Percentiles rank a stretch among this genome's conserved stretches.
These are phyloP conservation scores for Dysphania ambrosioides DNA, from an alignment of 148 eudicot species.

Conservation along the genomic window DNA sequence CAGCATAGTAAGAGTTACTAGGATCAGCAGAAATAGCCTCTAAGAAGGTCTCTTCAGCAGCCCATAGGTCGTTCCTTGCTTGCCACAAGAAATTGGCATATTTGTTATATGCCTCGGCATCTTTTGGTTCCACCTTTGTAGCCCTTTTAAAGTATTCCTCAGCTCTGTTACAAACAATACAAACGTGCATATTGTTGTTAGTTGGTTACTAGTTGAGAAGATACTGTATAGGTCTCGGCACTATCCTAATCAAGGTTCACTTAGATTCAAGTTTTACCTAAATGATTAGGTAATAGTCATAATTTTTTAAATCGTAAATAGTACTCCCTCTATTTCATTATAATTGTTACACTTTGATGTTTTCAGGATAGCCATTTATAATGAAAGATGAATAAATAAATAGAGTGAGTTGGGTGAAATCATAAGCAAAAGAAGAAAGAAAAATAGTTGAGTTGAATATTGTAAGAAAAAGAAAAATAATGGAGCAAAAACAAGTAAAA, in stretches of 20 bases:
- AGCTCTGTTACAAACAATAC: constrained; percentile 50
- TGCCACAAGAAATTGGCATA: constrained; percentile 90
- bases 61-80: constrained; percentile 82
- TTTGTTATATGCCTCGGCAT: constrained; percentile 79
- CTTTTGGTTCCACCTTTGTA: constrained; percentile 62
- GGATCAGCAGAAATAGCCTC: constrained; percentile 86
- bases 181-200: background rate
- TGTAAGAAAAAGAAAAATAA: no score
- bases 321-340: no score
- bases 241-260: background rate
- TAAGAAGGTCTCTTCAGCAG: constrained; percentile 82
- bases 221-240: background rate
- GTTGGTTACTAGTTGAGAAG: background rate
- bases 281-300: background rate
- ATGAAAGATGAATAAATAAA: no score
- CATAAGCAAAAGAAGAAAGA: no score
- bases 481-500: no score
- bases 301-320: background rate
- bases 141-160: constrained; percentile 90
- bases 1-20: constrained; percentile 59
- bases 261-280: background rate
- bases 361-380: no score
- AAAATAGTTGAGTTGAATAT: no score
- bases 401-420: no score
- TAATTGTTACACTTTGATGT: no score